Evolutionary conservation across 2,329 filamentous ascomycete species (phyloP).

Genomic region (Rhynchosporium secalis): DNA sequence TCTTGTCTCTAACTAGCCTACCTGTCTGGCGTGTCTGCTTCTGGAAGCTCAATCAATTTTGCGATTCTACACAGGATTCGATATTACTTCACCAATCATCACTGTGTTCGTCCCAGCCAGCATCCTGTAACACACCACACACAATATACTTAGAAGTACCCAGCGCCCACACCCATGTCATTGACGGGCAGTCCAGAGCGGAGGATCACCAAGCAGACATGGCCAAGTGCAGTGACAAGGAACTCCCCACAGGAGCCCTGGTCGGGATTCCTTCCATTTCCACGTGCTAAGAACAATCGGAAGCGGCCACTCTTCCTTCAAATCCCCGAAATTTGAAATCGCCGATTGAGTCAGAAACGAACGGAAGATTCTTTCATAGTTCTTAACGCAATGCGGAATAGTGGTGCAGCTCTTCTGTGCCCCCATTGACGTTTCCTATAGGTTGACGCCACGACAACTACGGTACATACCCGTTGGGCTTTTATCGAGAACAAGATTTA

Average conservation of each 20-base stretch:
- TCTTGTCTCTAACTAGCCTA: background rate
- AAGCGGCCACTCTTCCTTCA: background rate
- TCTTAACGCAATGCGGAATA: background rate
- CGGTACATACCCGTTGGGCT: background rate
- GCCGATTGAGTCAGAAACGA: background rate
- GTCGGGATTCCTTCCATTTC: conserved; percentile 4
- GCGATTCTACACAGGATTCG: background rate
- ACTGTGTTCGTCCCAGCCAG: no score
- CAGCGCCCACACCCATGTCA: background rate
- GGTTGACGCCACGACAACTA: no score
- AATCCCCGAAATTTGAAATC: background rate
- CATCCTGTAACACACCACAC: no score
- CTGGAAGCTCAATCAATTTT: background rate
- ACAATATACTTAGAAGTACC: no score
- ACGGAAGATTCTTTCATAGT: background rate
- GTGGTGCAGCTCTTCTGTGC: background rate
- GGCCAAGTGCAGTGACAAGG: background rate
- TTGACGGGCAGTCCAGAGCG: background rate
- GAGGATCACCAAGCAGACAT: conserved; percentile 8
- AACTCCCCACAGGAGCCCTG: background rate
- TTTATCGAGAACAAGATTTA: background rate
- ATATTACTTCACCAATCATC: no score
- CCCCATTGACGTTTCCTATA: background rate
- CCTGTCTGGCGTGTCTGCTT: background rate
- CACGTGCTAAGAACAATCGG: conserved; percentile 12